Conservation (phyloP, 2,329 filamentous ascomycete species). For the Pseudopyricularia cyperi region DNA sequence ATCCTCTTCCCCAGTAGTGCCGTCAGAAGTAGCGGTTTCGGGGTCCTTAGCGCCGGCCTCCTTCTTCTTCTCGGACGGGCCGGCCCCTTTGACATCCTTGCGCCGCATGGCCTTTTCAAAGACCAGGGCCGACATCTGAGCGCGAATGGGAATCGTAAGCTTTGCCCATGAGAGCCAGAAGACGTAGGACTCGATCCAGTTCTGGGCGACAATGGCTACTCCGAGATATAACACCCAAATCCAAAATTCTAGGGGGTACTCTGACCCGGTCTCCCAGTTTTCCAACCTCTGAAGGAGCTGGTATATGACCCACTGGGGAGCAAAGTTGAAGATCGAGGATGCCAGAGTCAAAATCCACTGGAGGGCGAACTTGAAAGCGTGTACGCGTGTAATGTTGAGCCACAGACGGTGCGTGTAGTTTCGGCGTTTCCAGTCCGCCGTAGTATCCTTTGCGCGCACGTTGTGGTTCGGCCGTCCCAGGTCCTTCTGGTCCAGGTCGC, state of each 20-base stretch:
- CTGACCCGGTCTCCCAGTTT: conserved; percentile 27
- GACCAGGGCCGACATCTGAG: conserved; percentile 57
- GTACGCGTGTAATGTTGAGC: conserved; percentile 44
- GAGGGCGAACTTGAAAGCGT: conserved; percentile 38
- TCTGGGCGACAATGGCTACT: conserved; percentile 40
- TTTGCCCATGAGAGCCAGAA: conserved; percentile 54
- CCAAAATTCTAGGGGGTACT: conserved; percentile 43
- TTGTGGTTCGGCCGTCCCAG: conserved; percentile 46
- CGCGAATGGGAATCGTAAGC: conserved; percentile 52
- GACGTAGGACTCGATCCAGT: conserved; percentile 39
- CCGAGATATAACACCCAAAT: conserved; percentile 56
- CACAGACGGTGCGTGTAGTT: conserved; percentile 41
- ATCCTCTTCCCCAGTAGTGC: conserved; percentile 24
- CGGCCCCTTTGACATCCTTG: conserved; percentile 60
- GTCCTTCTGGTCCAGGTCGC: conserved; percentile 45
- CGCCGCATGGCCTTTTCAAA: conserved; percentile 66
- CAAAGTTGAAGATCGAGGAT: conserved; percentile 47
- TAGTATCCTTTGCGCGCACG: conserved; percentile 36
- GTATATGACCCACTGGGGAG: conserved; percentile 57
- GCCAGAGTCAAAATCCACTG: conserved; percentile 46
- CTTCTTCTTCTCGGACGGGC: conserved; percentile 29
- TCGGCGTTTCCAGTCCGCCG: conserved; percentile 32
- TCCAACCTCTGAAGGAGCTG: conserved; percentile 55
- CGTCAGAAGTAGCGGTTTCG: conserved; percentile 12
- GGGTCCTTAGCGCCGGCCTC: conserved; percentile 14